These are phyloP conservation scores for Solanum sitiens DNA, from an alignment of 257 asterid genomes.

Conservation along the genomic window DNA sequence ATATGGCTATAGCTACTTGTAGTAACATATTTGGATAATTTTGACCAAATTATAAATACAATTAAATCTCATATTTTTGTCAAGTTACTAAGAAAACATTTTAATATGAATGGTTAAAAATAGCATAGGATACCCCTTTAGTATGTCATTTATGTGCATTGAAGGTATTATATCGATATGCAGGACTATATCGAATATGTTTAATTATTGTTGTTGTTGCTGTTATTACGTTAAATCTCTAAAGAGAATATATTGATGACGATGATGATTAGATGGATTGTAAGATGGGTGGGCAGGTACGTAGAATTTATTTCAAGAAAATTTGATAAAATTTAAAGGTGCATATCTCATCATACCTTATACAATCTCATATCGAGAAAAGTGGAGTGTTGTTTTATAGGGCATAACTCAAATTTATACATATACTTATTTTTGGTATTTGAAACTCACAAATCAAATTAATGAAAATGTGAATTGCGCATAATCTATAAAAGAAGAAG, in stretches of 20 bases:
- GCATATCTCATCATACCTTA: background rate
- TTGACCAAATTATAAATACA: background rate
- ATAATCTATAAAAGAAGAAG: background rate
- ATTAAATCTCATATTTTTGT: background rate
- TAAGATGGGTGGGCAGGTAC: too few relatives aligned
- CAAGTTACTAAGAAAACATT: background rate
- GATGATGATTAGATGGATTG: background rate
- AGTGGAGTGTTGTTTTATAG: background rate
- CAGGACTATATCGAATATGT: background rate
- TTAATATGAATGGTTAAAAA: background rate
- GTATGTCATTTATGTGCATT: background rate
- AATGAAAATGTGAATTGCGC: background rate
- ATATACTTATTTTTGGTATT: too few relatives aligned
- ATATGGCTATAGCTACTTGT: background rate
- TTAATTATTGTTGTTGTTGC: background rate
- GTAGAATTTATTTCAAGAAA: background rate
- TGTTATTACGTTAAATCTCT: background rate
- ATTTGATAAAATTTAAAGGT: background rate
- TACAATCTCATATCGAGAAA: background rate
- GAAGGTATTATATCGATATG: too few relatives aligned
- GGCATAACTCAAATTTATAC: background rate
- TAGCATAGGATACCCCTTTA: background rate
- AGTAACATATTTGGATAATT: background rate
- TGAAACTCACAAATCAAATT: background rate
- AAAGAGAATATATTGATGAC: background rate